Evolutionary conservation across 2,329 filamentous ascomycete species (phyloP).

Genomic region (Diaporthe eres): DNA sequence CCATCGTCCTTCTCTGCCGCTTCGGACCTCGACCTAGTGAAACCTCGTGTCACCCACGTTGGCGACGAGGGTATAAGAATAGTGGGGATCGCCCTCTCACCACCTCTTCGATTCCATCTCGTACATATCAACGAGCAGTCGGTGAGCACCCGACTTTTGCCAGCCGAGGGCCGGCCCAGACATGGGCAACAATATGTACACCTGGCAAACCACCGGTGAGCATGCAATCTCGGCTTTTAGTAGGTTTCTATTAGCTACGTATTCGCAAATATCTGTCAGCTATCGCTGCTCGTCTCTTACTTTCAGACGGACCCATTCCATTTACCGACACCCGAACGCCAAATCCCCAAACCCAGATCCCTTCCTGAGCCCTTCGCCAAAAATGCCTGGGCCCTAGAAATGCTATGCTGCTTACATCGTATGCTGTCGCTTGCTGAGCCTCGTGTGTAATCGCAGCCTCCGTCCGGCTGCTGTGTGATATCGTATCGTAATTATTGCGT

Average conservation of each 20-base stretch:
- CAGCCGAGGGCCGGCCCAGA: conserved; percentile 9
- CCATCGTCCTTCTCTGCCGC: conserved; percentile 11
- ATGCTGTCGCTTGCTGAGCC: background rate
- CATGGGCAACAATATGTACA: background rate
- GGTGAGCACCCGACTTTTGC: conserved; percentile 22
- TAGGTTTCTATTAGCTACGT: conserved; percentile 23
- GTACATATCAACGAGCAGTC: conserved; percentile 23
- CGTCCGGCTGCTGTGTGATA: background rate
- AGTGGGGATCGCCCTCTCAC: conserved; percentile 32
- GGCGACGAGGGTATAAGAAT: conserved; percentile 29
- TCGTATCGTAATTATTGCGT: conserved; percentile 15
- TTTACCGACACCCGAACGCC: conserved; percentile 25
- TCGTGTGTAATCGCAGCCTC: background rate
- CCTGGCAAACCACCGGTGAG: conserved; percentile 18
- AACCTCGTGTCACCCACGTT: conserved; percentile 35
- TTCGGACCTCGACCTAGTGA: conserved; percentile 29
- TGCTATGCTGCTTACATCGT: conserved; percentile 14
- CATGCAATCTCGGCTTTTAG: conserved; percentile 3
- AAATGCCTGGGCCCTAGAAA: conserved; percentile 1
- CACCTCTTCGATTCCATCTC: conserved; percentile 24
- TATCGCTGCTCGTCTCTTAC: conserved; percentile 11
- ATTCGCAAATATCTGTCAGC: conserved; percentile 13
- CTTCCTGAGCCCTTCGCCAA: background rate
- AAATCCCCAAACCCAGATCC: background rate
- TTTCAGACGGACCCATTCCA: conserved; percentile 17